Evolutionary conservation across 2,329 filamentous ascomycete genomes (phyloP), one percentile per base, ranked within the genome.

Genomic region (Pseudonectria foliicola): DNA sequence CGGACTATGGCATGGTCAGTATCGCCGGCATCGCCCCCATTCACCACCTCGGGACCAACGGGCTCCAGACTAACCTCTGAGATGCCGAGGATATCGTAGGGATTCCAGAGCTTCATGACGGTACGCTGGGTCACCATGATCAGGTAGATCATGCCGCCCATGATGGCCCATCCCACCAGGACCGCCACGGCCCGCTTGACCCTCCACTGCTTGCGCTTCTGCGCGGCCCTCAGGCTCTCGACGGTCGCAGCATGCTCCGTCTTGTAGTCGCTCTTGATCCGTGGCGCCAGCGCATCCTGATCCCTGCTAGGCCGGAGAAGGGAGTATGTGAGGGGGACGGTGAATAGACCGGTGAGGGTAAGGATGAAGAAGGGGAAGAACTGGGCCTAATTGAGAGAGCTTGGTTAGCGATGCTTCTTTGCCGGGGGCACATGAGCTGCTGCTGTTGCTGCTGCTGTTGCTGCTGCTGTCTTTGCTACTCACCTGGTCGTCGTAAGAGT

Each of bases 321-420:
- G 47, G 80, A 85, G 65, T 93, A 95, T 53, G 90, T 94, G 55
- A 94, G 74, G 43, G 90, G 89, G 39, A 95, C 67, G 24, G 92
- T 95, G 63, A 95, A 75, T 49, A 98, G 78, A 55, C 82, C 80
- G 44, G 83, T 80, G 55, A 96, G 74, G 28, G 89, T 95, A 59
- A 95, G 80, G 66, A 96, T 82, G 71, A 98, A 98, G 76, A 94
- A 95, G 50, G 93, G 92, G 73, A 95, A 98, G 71, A 95, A 95
- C 76, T 95, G 86, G 53, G 88, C 89, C 77, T 92, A 41, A 14
- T 29, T 10, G 11, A 34, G 24, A 27, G 18, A n/a, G n/a, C n/a
- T 8, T 21, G 18, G 18, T 21, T 21, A 21, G 18, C 18, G 18
- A 21, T 21, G 18, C 18, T 21, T n/a, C n/a, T n/a, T n/a, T n/a